Conservation (phyloP, 2,329 filamentous ascomycete species). For the Aspergillus jensenii region DNA sequence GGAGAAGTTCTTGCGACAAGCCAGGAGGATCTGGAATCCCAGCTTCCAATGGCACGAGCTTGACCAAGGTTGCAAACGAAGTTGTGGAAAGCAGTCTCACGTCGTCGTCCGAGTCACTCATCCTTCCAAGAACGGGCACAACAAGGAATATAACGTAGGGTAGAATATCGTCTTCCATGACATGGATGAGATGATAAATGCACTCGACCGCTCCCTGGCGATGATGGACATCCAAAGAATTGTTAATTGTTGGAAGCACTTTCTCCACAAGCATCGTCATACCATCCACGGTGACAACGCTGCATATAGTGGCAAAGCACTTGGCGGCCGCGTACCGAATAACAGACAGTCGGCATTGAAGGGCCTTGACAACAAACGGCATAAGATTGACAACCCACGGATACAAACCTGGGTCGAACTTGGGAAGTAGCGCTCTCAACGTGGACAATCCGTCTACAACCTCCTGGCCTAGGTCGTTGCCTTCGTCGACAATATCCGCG, state of each 20-base stretch:
- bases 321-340: slow-evolving; percentile 97
- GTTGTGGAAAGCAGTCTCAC: slow-evolving; percentile 93
- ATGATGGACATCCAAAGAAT: slow-evolving; percentile 81
- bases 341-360: slow-evolving; percentile 85
- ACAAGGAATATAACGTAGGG: slow-evolving; percentile 99
- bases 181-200: slow-evolving; percentile 94
- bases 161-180: slow-evolving; percentile 94
- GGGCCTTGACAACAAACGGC: slow-evolving; percentile 79
- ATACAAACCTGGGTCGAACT: slow-evolving; percentile 72
- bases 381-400: slow-evolving; percentile 79
- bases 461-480: slow-evolving; percentile 79
- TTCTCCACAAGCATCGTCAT: slow-evolving; percentile 96
- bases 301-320: slow-evolving; percentile 95
- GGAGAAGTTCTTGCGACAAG: slow-evolving; percentile 80
- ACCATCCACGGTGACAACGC: slow-evolving; percentile 88
- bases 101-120: slow-evolving; percentile 98
- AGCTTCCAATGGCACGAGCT: slow-evolving; percentile 92
- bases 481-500: slow-evolving; percentile 68
- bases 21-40: slow-evolving; percentile 96
- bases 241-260: slow-evolving; percentile 87
- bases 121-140: slow-evolving; percentile 90
- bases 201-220: slow-evolving; percentile 93
- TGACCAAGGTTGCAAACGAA: slow-evolving; percentile 94
- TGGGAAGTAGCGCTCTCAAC: slow-evolving; percentile 89
- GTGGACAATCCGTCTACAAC: slow-evolving; percentile 93